phyloP scores from a whole-genome alignment of 1,284 basidiomycete species.

The Mycosarcoma mackinlayi region DNA sequence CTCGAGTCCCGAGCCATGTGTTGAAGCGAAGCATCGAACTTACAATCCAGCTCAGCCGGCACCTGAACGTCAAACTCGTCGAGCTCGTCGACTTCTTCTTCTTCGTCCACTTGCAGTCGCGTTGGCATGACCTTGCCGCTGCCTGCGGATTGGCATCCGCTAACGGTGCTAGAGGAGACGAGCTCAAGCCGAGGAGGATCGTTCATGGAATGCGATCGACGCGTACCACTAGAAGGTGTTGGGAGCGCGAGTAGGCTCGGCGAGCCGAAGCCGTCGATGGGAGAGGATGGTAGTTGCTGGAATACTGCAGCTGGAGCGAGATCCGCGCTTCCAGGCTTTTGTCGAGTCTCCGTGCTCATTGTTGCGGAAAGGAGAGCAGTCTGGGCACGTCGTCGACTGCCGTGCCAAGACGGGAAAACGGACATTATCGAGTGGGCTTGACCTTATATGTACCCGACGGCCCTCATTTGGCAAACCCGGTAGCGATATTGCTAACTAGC shows the following conservation, averaged over 20 bases:
- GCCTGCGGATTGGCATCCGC: neutral
- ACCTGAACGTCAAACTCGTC: slow-evolving; percentile 19
- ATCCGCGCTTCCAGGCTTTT: slow-evolving; percentile 1
- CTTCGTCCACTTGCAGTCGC: neutral
- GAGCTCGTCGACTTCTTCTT: slow-evolving; percentile 19
- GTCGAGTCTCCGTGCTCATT: slow-evolving; percentile 10
- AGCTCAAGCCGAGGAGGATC: slow-evolving; percentile 6
- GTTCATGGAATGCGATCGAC: slow-evolving; percentile 9
- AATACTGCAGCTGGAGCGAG: neutral
- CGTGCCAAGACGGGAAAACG: slow-evolving; percentile 2
- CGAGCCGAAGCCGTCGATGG: slow-evolving; percentile 23
- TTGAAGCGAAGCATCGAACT: neutral
- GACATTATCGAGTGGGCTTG: slow-evolving; percentile 1
- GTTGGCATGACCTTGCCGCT: neutral
- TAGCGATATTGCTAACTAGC: too few species aligned
- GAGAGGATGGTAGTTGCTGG: slow-evolving; percentile 14
- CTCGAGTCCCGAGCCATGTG: neutral
- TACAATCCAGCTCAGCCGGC: slow-evolving; percentile 10
- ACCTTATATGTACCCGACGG: slow-evolving; percentile 13
- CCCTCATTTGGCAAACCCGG: too few species aligned
- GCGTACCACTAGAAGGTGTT: neutral
- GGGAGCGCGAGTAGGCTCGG: slow-evolving; percentile 3
- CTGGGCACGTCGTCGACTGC: neutral
- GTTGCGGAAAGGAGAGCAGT: neutral
- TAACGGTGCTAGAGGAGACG: slow-evolving; percentile 5